phyloP scores from a whole-genome alignment of 1,284 basidiomycete species.

The Moesziomyces sp. region DNA sequence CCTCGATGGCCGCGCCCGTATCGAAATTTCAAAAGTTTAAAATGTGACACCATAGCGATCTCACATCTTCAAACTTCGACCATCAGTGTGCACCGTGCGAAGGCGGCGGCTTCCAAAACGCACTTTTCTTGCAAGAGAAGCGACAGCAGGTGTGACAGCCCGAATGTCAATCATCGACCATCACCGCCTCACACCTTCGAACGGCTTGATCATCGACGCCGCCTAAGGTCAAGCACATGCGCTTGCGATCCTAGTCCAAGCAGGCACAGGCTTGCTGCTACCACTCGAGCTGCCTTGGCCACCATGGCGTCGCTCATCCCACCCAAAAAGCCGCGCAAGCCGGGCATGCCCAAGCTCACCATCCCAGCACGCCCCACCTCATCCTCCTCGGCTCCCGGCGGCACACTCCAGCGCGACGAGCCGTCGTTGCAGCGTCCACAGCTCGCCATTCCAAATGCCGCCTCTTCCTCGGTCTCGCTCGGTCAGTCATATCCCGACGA shows the following conservation, averaged over 20 bases:
- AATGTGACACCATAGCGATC: neutral
- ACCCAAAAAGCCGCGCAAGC: constrained; percentile 56
- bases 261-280: neutral
- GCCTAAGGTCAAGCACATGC: neutral
- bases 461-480: constrained; percentile 25
- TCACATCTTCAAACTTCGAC: neutral
- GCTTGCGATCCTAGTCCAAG: neutral
- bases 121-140: too few species aligned
- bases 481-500: constrained; percentile 39
- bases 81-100: too few species aligned
- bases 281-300: constrained; percentile 3
- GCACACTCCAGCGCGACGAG: constrained; percentile 21
- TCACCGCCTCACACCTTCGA: too few species aligned
- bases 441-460: constrained; percentile 34
- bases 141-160: too few species aligned
- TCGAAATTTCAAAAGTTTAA: constrained; percentile 11
- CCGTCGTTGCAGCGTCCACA: constrained; percentile 27
- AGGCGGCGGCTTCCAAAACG: too few species aligned
- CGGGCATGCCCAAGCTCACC: constrained; percentile 64
- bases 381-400: constrained; percentile 33
- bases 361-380: constrained; percentile 46
- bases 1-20: neutral
- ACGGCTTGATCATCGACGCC: too few species aligned
- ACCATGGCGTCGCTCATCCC: constrained; percentile 62
- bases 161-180: too few species aligned